Evolutionary conservation across 495 filamentous ascomycete genomes (phyloP).

Genomic region (Apodospora peruviana): DNA sequence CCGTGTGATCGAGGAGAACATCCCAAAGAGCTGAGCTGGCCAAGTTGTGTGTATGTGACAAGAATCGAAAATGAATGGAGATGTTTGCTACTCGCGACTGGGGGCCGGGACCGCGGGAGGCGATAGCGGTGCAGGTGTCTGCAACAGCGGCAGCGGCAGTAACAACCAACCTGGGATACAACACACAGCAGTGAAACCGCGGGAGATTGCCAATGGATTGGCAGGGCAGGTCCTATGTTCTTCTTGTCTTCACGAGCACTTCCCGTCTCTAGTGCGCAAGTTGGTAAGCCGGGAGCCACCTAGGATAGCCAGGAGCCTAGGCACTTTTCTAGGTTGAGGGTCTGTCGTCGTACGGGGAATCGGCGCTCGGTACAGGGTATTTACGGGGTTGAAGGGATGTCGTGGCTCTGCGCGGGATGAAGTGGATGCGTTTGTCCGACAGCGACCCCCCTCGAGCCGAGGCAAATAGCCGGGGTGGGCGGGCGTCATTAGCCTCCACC

Average conservation of each 20-base stretch:
- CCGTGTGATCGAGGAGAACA: conserved; percentile 26
- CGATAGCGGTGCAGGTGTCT: neutral
- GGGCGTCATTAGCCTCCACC: conserved; percentile 1
- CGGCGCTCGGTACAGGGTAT: too few relatives aligned
- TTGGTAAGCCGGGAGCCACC: too few relatives aligned
- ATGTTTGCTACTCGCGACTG: neutral
- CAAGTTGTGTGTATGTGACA: neutral
- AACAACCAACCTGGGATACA: too few relatives aligned
- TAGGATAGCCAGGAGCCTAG: too few relatives aligned
- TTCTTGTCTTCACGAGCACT: neutral
- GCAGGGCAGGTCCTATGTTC: too few relatives aligned
- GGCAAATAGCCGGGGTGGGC: conserved; percentile 15
- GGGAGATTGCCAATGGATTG: too few relatives aligned
- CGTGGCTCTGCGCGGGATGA: neutral
- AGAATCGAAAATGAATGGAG: neutral
- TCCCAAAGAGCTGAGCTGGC: conserved; percentile 10
- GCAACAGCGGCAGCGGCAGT: too few relatives aligned
- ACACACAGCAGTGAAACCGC: too few relatives aligned
- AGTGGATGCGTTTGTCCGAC: conserved; percentile 18
- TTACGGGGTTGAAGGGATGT: too few relatives aligned
- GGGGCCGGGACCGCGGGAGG: neutral
- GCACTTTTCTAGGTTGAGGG: conserved; percentile 1
- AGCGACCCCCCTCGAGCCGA: conserved; percentile 25
- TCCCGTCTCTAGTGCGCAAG: too few relatives aligned
- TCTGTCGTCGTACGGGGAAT: too few relatives aligned